phyloP scores from a whole-genome alignment of 495 filamentous ascomycete species.

The Apodospora peruviana region DNA sequence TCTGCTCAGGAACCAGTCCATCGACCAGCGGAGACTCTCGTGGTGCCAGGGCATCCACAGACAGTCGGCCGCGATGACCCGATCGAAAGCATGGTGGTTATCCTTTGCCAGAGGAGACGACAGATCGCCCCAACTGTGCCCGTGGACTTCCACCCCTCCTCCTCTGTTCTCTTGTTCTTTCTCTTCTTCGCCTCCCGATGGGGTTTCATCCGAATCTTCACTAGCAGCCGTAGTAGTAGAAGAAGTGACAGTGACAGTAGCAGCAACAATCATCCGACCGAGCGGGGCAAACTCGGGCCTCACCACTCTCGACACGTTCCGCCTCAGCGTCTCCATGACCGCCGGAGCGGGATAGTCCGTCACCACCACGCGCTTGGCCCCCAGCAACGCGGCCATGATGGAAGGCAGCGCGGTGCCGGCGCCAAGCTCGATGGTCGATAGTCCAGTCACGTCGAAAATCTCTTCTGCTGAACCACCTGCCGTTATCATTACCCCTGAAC shows the following conservation, averaged over 20 bases:
- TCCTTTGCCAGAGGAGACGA: constrained; percentile 46
- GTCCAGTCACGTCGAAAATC: constrained; percentile 30
- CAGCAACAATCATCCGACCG: constrained; percentile 8
- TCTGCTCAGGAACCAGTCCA: constrained; percentile 61
- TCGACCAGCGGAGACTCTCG: constrained; percentile 59
- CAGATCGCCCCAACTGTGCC: constrained; percentile 71
- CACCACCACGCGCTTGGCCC: constrained; percentile 57
- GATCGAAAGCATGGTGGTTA: constrained; percentile 51
- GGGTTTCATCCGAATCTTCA: no score
- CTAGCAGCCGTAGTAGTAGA: no score
- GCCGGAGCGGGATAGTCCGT: constrained; percentile 72
- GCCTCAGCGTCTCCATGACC: constrained; percentile 53
- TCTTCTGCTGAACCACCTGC: constrained; percentile 1
- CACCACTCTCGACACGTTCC: constrained; percentile 48
- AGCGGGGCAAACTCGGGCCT: constrained; percentile 15
- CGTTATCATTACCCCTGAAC: background rate
- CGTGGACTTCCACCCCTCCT: constrained; percentile 41
- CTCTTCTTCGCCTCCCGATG: no score
- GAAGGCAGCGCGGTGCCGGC: constrained; percentile 71
- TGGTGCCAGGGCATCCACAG: constrained; percentile 83
- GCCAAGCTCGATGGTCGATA: constrained; percentile 46
- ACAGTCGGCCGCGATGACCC: constrained; percentile 77
- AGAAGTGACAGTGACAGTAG: no score
- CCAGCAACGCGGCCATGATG: constrained; percentile 58
- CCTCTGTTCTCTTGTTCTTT: no score